Conservation (phyloP, 1,284 basidiomycete species). For the Porodaedalea pini region DNA sequence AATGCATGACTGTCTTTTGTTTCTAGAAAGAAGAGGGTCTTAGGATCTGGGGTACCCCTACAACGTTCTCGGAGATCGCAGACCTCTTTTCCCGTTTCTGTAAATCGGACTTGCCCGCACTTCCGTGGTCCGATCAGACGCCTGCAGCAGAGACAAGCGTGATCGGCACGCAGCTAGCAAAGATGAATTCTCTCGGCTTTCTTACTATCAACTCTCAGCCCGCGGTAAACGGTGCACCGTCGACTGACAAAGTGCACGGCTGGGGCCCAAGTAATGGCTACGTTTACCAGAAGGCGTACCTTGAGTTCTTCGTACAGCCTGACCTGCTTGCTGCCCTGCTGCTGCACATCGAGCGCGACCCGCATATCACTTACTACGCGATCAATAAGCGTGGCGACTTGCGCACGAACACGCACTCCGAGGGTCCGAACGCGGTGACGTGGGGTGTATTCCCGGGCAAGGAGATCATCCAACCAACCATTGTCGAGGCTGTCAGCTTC, state of each 20-base stretch:
- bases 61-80: slow-evolving; percentile 61
- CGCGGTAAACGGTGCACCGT: slow-evolving; percentile 88
- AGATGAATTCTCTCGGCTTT: slow-evolving; percentile 88
- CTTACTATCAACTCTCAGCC: slow-evolving; percentile 98
- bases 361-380: slow-evolving; percentile 94
- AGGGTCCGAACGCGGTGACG: slow-evolving; percentile 96
- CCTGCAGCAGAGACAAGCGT: slow-evolving; percentile 82
- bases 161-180: slow-evolving; percentile 77
- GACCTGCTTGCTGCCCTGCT: slow-evolving; percentile 74
- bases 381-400: slow-evolving; percentile 92
- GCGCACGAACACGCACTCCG: slow-evolving; percentile 86
- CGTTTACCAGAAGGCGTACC: slow-evolving; percentile 98
- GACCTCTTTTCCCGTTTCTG: slow-evolving; percentile 83
- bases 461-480: slow-evolving; percentile 97
- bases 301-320: slow-evolving; percentile 92
- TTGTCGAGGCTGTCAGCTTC: slow-evolving; percentile 96
- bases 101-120: slow-evolving; percentile 60
- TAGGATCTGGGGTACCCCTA: slow-evolving; percentile 86
- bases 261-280: slow-evolving; percentile 96
- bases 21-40: slow-evolving; percentile 77
- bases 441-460: slow-evolving; percentile 99
- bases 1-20: not conserved
- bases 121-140: slow-evolving; percentile 95
- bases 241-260: slow-evolving; percentile 84
- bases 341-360: slow-evolving; percentile 82